Evolutionary conservation across 768 basidiomycete genomes (phyloP).

Genomic region (Boletellus sp.): DNA sequence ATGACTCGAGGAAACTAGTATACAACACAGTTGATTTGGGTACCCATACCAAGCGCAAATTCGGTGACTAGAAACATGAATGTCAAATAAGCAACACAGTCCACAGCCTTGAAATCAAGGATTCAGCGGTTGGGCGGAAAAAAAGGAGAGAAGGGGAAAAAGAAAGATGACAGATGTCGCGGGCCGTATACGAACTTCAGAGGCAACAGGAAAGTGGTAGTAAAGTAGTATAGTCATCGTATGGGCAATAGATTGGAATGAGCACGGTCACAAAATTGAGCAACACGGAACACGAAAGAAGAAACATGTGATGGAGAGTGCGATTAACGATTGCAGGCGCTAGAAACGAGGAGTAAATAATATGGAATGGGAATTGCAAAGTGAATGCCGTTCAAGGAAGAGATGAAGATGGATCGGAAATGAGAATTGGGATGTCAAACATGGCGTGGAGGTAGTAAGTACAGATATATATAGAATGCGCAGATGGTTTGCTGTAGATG

Average conservation of each 20-base stretch:
- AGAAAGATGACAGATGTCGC: constrained; percentile 6
- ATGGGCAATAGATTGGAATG: constrained; percentile 27
- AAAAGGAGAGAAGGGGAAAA: constrained; percentile 1
- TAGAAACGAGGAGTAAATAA: constrained; percentile 26
- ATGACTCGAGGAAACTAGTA: constrained; percentile 15
- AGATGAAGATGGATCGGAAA: constrained; percentile 16
- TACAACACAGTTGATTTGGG: constrained; percentile 17
- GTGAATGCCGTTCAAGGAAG: constrained; percentile 28
- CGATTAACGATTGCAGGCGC: constrained; percentile 29
- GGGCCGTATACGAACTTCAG: constrained; percentile 20
- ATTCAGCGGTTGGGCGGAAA: background rate
- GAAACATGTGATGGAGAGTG: constrained; percentile 21
- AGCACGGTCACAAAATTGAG: constrained; percentile 17
- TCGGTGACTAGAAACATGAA: constrained; percentile 12
- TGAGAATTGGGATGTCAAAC: constrained; percentile 33
- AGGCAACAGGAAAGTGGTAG: constrained; percentile 17
- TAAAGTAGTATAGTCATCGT: constrained; percentile 33
- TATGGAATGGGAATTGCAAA: constrained; percentile 27
- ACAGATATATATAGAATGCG: constrained; percentile 40
- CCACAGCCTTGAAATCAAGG: constrained; percentile 1
- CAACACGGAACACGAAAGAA: constrained; percentile 13
- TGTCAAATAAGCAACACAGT: constrained; percentile 1
- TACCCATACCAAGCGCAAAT: constrained; percentile 20
- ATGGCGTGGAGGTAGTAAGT: constrained; percentile 35
- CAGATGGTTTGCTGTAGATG: constrained; percentile 39